Percentiles rank a stretch among this genome's conserved stretches.
These are phyloP conservation scores for Irpex sp. DNA, from an alignment of 1,284 basidiomycete species.

Conservation along the genomic window DNA sequence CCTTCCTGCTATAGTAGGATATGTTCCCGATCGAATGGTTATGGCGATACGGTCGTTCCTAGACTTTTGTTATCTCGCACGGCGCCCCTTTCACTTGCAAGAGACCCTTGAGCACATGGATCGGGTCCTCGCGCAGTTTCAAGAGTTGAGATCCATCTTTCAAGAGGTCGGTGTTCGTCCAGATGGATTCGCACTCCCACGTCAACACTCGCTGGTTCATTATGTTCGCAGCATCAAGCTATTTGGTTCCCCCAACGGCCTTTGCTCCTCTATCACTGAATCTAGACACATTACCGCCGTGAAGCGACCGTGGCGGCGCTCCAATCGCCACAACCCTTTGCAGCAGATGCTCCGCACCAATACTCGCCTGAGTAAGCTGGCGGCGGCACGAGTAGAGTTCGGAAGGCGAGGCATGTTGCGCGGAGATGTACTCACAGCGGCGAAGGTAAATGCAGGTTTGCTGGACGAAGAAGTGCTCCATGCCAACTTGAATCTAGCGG, in stretches of 20 bases:
- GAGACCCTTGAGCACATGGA: background rate
- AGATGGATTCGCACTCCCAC: conserved; percentile 15
- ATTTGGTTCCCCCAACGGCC: conserved; percentile 19
- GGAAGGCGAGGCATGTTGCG: conserved; percentile 17
- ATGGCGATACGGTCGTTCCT: conserved; percentile 12
- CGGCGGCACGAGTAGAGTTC: conserved; percentile 20
- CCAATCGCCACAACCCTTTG: conserved; percentile 23
- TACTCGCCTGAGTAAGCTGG: conserved; percentile 23
- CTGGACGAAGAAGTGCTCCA: too few relatives aligned
- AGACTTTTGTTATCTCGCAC: conserved; percentile 15
- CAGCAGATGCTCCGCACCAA: conserved; percentile 29
- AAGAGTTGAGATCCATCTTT: background rate
- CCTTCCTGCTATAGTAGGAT: conserved; percentile 17
- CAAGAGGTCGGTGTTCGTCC: background rate
- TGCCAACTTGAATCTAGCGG: too few relatives aligned
- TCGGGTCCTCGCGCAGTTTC: too few relatives aligned
- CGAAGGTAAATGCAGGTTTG: background rate
- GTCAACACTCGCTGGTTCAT: conserved; percentile 22
- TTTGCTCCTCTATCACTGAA: conserved; percentile 21
- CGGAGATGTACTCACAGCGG: background rate
- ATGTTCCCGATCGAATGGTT: conserved; percentile 18
- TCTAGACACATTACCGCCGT: conserved; percentile 28
- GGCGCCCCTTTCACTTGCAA: background rate
- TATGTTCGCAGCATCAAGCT: conserved; percentile 12
- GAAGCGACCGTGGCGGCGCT: conserved; percentile 30